Conservation (phyloP, 2,329 filamentous ascomycete genomes). For the Sarocladium strictum region DNA sequence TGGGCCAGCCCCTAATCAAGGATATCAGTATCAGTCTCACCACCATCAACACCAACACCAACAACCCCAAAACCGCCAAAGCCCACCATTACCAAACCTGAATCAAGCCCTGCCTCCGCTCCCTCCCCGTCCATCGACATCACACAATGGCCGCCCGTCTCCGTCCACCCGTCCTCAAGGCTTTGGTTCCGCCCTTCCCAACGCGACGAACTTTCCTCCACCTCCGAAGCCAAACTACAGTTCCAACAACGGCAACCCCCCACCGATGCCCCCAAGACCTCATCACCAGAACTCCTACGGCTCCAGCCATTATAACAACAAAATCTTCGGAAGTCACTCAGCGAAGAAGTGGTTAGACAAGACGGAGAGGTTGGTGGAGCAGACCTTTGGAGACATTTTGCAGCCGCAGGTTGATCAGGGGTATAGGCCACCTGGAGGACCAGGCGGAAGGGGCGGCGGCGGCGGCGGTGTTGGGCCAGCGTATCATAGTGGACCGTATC, state of each 20-base stretch:
- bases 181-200: constrained; percentile 17
- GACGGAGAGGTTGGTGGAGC: constrained; percentile 19
- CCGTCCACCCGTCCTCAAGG: constrained; percentile 21
- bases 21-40: neutral
- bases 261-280: constrained; percentile 2
- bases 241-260: neutral
- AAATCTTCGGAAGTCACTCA: constrained; percentile 16
- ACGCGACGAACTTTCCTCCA: constrained; percentile 22
- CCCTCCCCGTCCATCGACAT: constrained; percentile 4
- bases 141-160: constrained; percentile 14
- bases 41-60: neutral
- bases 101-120: constrained; percentile 4
- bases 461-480: too few relatives aligned
- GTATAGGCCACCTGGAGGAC: neutral
- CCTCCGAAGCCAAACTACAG: constrained; percentile 23
- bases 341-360: constrained; percentile 19
- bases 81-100: neutral
- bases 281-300: constrained; percentile 14
- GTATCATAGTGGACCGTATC: neutral
- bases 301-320: constrained; percentile 10
- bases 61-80: neutral
- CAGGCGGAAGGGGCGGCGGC: neutral
- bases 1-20: constrained; percentile 10
- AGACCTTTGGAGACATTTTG: constrained; percentile 14
- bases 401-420: constrained; percentile 10